Conservation (phyloP, 1,139 yeast genomes). For the Candida neerlandica region DNA sequence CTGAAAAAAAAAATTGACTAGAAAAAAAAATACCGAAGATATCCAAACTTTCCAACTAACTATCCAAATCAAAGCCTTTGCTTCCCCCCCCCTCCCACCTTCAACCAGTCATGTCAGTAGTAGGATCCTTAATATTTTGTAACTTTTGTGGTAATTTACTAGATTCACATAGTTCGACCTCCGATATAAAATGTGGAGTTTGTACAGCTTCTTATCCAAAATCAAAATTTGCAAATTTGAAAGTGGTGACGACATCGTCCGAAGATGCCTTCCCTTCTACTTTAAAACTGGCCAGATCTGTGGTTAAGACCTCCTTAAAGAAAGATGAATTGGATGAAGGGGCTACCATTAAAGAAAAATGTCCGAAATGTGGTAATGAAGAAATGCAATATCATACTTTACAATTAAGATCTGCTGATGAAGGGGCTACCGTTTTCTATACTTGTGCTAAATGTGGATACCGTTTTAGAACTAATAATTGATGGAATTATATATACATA, state of each 20-base stretch:
- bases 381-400: conserved; percentile 98
- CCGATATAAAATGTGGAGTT: conserved; percentile 61
- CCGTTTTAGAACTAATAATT: conserved; percentile 91
- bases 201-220: conserved; percentile 65
- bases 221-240: conserved; percentile 67
- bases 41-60: background rate
- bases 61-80: background rate
- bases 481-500: conserved; percentile 1
- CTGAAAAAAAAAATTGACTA: background rate
- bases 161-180: conserved; percentile 60
- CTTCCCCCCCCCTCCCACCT: too few relatives aligned
- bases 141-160: conserved; percentile 90
- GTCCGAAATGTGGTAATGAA: conserved; percentile 97
- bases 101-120: conserved; percentile 71
- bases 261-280: conserved; percentile 92
- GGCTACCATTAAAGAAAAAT: conserved; percentile 92
- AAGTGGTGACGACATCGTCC: conserved; percentile 84
- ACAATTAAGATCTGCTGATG: conserved; percentile 97
- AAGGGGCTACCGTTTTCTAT: conserved; percentile 95
- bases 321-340: conserved; percentile 87
- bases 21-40: conserved; percentile 2
- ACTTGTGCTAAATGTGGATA: conserved; percentile 94
- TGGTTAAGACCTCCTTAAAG: conserved; percentile 81
- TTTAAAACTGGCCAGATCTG: conserved; percentile 77
- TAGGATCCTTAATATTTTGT: conserved; percentile 93